Percentiles rank a stretch among this genome's conserved stretches.
Evolutionary conservation across 306 rosid species (phyloP).

Genomic region (barrel medic (Medicago truncatula)): MtrunA17r5.0-ANR NC_053043.1:4172501-4173000

Average conservation of each 20-base stretch:
- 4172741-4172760: constrained; percentile 86
- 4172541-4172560: constrained; percentile 88
- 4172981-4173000: constrained; percentile 34
- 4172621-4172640: constrained; percentile 64
- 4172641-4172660: constrained; percentile 37
- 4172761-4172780: constrained; percentile 84
- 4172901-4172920: constrained; percentile 87
- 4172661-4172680: not conserved
- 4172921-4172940: constrained; percentile 91
- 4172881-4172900: constrained; percentile 96
- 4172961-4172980: constrained; percentile 31
- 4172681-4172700: constrained; percentile 18
- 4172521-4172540: constrained; percentile 90
- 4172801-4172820: constrained; percentile 94
- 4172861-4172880: constrained; percentile 92
- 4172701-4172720: constrained; percentile 12
- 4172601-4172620: constrained; percentile 78
- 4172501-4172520: constrained; percentile 24
- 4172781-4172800: constrained; percentile 85
- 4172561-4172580: constrained; percentile 82
- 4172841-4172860: constrained; percentile 98
- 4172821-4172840: constrained; percentile 98
- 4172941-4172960: constrained; percentile 87
- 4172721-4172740: constrained; percentile 68
- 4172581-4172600: constrained; percentile 80